These are phyloP conservation scores for Gracilaria domingensis DNA, from an alignment of 23 red algal genomes.

Conservation along the genomic window DNA sequence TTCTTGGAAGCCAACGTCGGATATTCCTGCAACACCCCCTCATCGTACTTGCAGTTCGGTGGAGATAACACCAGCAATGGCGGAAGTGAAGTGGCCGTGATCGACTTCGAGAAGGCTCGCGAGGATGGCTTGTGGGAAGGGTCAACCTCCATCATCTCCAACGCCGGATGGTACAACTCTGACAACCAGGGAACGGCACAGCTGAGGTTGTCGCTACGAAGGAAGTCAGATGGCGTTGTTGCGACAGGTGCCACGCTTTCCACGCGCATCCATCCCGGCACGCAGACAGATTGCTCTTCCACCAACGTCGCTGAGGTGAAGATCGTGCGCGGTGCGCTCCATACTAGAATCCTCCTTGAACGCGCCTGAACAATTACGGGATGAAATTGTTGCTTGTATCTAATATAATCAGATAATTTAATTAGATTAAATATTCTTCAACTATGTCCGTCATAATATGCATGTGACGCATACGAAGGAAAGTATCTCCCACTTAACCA, in stretches of 20 bases:
- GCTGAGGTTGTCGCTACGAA: conserved; percentile 22
- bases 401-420: too few species aligned
- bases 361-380: not conserved
- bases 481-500: too few species aligned
- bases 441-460: too few species aligned
- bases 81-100: conserved; percentile 32
- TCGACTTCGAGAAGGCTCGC: conserved; percentile 9
- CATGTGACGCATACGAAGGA: too few species aligned
- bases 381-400: too few species aligned
- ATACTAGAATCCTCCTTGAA: not conserved
- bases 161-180: conserved; percentile 40
- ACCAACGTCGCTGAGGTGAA: conserved; percentile 26
- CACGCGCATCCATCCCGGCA: conserved; percentile 16
- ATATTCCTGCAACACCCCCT: not conserved
- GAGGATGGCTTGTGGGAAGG: not conserved
- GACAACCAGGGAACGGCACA: conserved; percentile 28
- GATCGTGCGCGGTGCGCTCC: conserved; percentile 10
- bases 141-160: not conserved
- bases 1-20: conserved; percentile 1
- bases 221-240: not conserved
- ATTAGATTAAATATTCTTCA: too few species aligned
- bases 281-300: conserved; percentile 13
- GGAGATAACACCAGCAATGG: conserved; percentile 42
- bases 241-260: not conserved
- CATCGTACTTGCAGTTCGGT: not conserved